Conservation (phyloP, 2,329 filamentous ascomycete genomes). For the Pseudogymnoascus verrucosus region DNA sequence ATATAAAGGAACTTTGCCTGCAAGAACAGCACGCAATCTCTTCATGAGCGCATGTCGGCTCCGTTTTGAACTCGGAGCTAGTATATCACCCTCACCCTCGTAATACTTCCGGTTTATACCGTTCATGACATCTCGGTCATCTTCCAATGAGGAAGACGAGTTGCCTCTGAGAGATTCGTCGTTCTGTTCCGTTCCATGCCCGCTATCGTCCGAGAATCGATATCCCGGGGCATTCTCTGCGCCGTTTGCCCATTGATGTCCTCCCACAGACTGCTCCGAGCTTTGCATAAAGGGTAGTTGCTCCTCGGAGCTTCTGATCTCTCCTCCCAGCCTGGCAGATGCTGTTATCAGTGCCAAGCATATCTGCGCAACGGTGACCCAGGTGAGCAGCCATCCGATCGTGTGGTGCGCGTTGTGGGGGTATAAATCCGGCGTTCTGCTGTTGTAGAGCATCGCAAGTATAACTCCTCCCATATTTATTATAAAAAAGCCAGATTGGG, state of each 20-base stretch:
- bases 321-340: constrained; percentile 18
- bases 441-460: constrained; percentile 65
- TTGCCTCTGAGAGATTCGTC: constrained; percentile 59
- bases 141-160: constrained; percentile 52
- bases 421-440: constrained; percentile 76
- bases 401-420: constrained; percentile 75
- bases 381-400: constrained; percentile 76
- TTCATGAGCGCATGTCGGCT: neutral
- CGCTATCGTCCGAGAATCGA: constrained; percentile 62
- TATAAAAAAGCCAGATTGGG: constrained; percentile 60
- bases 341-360: constrained; percentile 38
- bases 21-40: neutral
- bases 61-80: neutral
- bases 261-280: constrained; percentile 45
- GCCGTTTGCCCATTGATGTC: constrained; percentile 39
- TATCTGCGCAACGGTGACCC: constrained; percentile 62
- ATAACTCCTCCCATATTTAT: constrained; percentile 58
- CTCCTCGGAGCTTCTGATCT: constrained; percentile 36
- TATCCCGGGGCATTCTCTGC: constrained; percentile 15
- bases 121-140: constrained; percentile 30
- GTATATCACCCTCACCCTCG: constrained; percentile 34
- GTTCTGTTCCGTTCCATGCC: constrained; percentile 61
- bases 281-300: constrained; percentile 55
- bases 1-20: constrained; percentile 33
- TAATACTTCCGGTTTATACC: neutral